Evolutionary conservation across 768 basidiomycete species (phyloP).

Genomic region (Boletellus sp.): DNA sequence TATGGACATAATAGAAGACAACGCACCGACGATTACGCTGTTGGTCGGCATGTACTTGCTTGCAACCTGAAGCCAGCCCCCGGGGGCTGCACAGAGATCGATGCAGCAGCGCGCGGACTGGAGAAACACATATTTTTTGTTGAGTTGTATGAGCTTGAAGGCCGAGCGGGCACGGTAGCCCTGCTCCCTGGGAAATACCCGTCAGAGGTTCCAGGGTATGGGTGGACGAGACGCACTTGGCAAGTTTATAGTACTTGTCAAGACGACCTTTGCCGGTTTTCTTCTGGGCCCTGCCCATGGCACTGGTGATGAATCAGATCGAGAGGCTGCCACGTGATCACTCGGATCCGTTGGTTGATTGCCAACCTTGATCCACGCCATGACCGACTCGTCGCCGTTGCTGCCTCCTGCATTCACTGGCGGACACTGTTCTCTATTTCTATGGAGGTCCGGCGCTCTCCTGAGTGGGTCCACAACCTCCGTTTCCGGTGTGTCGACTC

Average conservation of each 20-base stretch:
- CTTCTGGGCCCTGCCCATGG: slow-evolving; percentile 81
- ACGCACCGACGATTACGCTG: slow-evolving; percentile 83
- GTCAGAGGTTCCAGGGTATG: slow-evolving; percentile 3
- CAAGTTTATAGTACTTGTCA: slow-evolving; percentile 96
- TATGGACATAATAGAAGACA: neutral
- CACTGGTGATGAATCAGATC: neutral
- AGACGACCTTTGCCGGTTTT: slow-evolving; percentile 95
- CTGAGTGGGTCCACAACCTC: slow-evolving; percentile 32
- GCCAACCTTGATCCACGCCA: slow-evolving; percentile 6
- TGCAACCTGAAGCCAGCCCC: slow-evolving; percentile 98
- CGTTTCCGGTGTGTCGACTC: neutral
- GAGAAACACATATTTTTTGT: slow-evolving; percentile 95
- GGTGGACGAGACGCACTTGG: slow-evolving; percentile 52
- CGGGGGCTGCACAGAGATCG: slow-evolving; percentile 97
- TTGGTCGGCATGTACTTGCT: slow-evolving; percentile 96
- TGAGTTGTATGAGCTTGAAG: slow-evolving; percentile 97
- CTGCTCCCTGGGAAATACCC: slow-evolving; percentile 69
- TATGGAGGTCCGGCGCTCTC: slow-evolving; percentile 44
- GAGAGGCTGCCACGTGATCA: slow-evolving; percentile 7
- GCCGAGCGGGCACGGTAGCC: slow-evolving; percentile 99
- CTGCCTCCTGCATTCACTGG: slow-evolving; percentile 13
- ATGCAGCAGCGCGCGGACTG: slow-evolving; percentile 89
- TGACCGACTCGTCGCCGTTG: slow-evolving; percentile 31
- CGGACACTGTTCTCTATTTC: slow-evolving; percentile 18
- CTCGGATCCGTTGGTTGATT: slow-evolving; percentile 8